Percentiles rank a stretch among this genome's conserved stretches.
phyloP scores from a whole-genome alignment of 2,329 filamentous ascomycete species.

The Aspergillus sp. region DNA sequence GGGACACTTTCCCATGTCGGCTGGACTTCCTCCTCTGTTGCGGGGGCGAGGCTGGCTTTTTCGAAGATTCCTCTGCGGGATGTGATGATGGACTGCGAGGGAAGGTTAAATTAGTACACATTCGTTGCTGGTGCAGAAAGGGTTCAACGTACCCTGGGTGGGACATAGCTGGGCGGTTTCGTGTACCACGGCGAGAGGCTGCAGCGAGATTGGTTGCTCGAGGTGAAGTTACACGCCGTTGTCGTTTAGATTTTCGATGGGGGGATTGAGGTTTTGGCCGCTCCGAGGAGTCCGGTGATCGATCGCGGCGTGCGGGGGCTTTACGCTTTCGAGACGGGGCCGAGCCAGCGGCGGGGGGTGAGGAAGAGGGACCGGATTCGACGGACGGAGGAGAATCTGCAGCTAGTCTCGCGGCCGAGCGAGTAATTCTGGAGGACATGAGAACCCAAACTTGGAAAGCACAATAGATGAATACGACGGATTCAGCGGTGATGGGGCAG shows the following conservation, averaged over 20 bases:
- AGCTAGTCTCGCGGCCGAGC: conserved; percentile 89
- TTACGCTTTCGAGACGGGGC: conserved; percentile 73
- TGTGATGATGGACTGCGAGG: conserved; percentile 59
- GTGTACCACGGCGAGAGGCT: conserved; percentile 43
- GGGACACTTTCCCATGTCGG: conserved; percentile 65
- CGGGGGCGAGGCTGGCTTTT: conserved; percentile 55
- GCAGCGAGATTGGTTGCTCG: conserved; percentile 38
- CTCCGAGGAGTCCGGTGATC: conserved; percentile 38
- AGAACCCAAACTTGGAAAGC: conserved; percentile 53
- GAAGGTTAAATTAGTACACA: conserved; percentile 18
- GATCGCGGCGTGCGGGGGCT: conserved; percentile 55
- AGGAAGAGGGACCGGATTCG: conserved; percentile 40
- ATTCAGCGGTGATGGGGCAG: conserved; percentile 12
- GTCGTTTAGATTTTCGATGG: conserved; percentile 67
- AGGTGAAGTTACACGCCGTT: conserved; percentile 59
- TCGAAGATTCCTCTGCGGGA: conserved; percentile 63
- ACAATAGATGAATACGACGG: conserved; percentile 5
- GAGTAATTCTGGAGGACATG: conserved; percentile 97
- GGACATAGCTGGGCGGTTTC: conserved; percentile 41
- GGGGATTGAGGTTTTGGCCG: conserved; percentile 30
- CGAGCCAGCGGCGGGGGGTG: conserved; percentile 45
- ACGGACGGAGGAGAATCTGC: conserved; percentile 56
- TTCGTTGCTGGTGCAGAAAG: conserved; percentile 14
- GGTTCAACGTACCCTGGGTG: conserved; percentile 39
- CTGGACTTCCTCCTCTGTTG: conserved; percentile 71